A percentile compares a stretch with the other conserved stretches of the same genome.
These are phyloP conservation scores for Sideroxylon spinosum DNA, from an alignment of 179 eudicot species.

Conservation along the genomic window DNA sequence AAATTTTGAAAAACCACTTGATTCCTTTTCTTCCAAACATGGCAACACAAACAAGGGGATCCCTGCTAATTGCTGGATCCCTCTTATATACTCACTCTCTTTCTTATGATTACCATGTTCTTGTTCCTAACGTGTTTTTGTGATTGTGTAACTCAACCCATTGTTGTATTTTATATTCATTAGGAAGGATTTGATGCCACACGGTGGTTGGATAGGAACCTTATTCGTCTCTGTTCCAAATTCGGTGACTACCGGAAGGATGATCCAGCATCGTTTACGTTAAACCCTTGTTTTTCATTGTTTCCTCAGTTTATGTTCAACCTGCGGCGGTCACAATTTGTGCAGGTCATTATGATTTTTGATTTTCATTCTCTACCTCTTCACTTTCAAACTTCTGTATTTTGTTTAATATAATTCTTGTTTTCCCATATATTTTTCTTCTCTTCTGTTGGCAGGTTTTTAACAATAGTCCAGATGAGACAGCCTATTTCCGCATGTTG, in stretches of 20 bases:
- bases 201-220: conserved; percentile 87
- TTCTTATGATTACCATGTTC: neutral
- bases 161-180: conserved; percentile 11
- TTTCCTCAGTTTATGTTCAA: conserved; percentile 96
- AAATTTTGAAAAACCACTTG: no score
- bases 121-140: neutral
- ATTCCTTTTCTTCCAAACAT: no score
- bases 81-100: no score
- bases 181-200: conserved; percentile 99
- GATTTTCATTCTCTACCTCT: no score
- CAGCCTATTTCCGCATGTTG: conserved; percentile 88
- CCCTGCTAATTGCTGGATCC: no score
- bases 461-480: conserved; percentile 98
- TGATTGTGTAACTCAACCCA: neutral
- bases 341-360: conserved; percentile 53
- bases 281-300: conserved; percentile 83
- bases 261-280: conserved; percentile 80
- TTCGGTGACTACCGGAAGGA: conserved; percentile 95
- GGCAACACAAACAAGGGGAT: no score
- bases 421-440: conserved; percentile 7
- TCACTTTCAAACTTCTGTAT: neutral
- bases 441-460: conserved; percentile 48
- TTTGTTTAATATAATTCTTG: neutral
- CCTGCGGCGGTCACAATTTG: conserved; percentile 89
- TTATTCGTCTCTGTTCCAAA: conserved; percentile 86